These are phyloP conservation scores for Aspergillus olivimuriae DNA, from an alignment of 495 filamentous ascomycete species.

Conservation along the genomic window DNA sequence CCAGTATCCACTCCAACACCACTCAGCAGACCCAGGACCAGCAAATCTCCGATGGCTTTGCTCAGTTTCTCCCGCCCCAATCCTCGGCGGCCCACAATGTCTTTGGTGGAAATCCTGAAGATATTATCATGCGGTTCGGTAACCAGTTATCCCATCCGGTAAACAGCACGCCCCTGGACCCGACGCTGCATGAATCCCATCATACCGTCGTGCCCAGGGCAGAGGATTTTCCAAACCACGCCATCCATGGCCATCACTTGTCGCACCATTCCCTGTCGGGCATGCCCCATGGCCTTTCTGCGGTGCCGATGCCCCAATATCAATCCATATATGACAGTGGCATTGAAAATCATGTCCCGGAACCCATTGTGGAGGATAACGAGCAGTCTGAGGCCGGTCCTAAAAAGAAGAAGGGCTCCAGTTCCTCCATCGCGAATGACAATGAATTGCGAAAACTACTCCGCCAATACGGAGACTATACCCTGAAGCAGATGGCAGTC, in stretches of 20 bases:
- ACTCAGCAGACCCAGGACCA: constrained; percentile 64
- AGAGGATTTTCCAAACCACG: constrained; percentile 43
- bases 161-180: constrained; percentile 45
- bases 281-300: constrained; percentile 22
- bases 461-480: constrained; percentile 63
- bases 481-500: constrained; percentile 73
- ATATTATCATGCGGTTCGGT: constrained; percentile 56
- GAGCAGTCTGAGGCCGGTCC: constrained; percentile 56
- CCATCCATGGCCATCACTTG: constrained; percentile 40
- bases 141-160: constrained; percentile 49
- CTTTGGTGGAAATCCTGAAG: constrained; percentile 52
- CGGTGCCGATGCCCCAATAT: constrained; percentile 47
- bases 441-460: constrained; percentile 85
- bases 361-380: constrained; percentile 56
- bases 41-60: constrained; percentile 42
- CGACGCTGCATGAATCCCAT: constrained; percentile 44
- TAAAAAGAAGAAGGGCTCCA: constrained; percentile 60
- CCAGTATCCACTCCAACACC: constrained; percentile 66
- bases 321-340: constrained; percentile 55
- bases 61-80: constrained; percentile 49
- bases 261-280: constrained; percentile 36
- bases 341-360: constrained; percentile 58
- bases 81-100: constrained; percentile 43
- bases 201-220: constrained; percentile 38
- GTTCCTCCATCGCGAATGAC: constrained; percentile 78